Conservation (phyloP, 352 stramenopile genomes). For the Pythium diclinum region DNA sequence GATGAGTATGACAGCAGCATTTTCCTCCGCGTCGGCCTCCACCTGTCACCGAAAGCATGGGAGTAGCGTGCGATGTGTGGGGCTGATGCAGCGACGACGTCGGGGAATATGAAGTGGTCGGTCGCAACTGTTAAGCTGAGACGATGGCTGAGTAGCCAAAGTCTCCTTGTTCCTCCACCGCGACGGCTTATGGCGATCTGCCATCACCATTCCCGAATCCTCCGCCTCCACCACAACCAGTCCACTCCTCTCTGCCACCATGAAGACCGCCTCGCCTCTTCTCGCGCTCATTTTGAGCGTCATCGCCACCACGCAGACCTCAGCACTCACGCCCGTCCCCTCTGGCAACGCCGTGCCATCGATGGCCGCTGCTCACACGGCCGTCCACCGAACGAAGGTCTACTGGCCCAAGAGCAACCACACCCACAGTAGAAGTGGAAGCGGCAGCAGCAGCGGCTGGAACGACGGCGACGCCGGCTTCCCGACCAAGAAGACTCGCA, state of each 20-base stretch:
- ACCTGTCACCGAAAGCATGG: background rate
- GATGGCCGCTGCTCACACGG: background rate
- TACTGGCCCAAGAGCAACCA: background rate
- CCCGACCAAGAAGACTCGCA: background rate
- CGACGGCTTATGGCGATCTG: background rate
- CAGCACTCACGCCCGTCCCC: background rate
- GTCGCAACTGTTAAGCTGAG: background rate
- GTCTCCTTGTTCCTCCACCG: background rate
- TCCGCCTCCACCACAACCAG: background rate
- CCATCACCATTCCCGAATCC: constrained; percentile 4
- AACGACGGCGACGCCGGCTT: background rate
- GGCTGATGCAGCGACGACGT: background rate
- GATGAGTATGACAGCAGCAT: background rate
- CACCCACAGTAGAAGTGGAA: background rate
- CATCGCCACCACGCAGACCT: background rate
- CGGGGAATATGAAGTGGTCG: background rate
- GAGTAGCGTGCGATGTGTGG: background rate
- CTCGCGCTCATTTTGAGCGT: background rate
- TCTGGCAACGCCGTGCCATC: background rate
- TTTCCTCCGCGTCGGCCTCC: background rate
- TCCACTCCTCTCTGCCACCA: background rate
- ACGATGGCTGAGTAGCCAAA: background rate
- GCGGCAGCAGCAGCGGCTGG: background rate
- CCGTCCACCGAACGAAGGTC: background rate
- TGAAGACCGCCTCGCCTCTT: constrained; percentile 4